A percentile compares a stretch with the other conserved stretches of the same genome.
These are phyloP conservation scores for Ustilago nuda DNA, from an alignment of 1,284 basidiomycete species.

Conservation along the genomic window DNA sequence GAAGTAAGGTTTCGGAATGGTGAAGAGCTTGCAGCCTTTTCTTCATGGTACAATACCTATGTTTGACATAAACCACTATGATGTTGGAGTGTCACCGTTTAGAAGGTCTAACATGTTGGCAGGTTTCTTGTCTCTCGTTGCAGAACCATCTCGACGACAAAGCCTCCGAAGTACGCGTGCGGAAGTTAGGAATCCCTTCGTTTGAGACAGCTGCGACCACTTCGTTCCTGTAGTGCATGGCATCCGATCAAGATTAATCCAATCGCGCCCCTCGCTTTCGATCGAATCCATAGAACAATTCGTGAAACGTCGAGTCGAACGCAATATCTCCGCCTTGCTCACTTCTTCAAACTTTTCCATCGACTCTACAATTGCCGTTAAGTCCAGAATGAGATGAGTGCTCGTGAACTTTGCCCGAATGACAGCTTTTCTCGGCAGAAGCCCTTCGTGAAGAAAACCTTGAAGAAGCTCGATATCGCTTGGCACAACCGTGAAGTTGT, in stretches of 20 bases:
- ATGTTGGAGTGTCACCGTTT: not conserved
- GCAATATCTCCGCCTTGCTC: not conserved
- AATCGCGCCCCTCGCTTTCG: conserved; percentile 5
- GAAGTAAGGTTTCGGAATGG: conserved; percentile 11
- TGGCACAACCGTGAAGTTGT: not conserved
- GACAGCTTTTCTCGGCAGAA: conserved; percentile 1
- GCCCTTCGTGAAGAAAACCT: conserved; percentile 11
- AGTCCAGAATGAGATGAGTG: conserved; percentile 6
- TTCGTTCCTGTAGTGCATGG: conserved; percentile 5
- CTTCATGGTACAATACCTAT: not conserved
- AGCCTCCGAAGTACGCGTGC: not conserved
- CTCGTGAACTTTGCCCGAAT: conserved; percentile 4
- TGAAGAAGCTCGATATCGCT: conserved; percentile 19
- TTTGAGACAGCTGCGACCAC: not conserved
- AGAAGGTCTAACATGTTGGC: conserved; percentile 18
- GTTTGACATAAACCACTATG: not conserved
- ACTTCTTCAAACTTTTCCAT: conserved; percentile 8
- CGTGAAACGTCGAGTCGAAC: not conserved
- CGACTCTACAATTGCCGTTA: conserved; percentile 8
- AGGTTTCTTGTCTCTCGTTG: not conserved
- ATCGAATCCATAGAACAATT: not conserved
- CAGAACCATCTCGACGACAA: not conserved
- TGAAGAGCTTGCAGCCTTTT: not conserved
- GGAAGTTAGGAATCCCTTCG: not conserved
- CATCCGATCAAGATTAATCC: conserved; percentile 13